Evolutionary conservation across 23 red algal species (phyloP).

Genomic region (Gracilaria gracilis): DNA sequence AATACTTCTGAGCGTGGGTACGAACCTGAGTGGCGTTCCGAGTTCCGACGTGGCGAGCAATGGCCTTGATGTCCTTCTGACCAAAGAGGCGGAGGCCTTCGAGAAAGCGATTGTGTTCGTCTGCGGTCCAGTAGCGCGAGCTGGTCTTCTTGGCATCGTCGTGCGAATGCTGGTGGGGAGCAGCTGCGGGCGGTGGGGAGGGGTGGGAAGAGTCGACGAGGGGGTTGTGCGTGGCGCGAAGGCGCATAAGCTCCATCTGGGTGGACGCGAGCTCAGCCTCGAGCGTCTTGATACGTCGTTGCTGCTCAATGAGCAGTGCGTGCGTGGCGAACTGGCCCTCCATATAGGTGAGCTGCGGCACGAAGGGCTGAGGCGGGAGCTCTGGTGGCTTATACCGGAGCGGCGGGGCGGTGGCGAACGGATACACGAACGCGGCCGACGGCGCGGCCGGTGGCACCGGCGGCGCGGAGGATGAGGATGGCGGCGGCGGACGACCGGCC

Average conservation of each 20-base stretch:
- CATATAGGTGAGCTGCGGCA: conserved; percentile 65
- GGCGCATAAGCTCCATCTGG: conserved; percentile 70
- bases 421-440: conserved; percentile 27
- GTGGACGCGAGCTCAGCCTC: conserved; percentile 71
- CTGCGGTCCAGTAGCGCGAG: conserved; percentile 93
- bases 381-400: conserved; percentile 19
- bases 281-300: conserved; percentile 63
- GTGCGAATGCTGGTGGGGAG: conserved; percentile 23
- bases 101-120: conserved; percentile 93
- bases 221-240: conserved; percentile 37
- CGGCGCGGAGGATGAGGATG: conserved; percentile 35
- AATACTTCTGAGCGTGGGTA: conserved; percentile 98
- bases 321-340: conserved; percentile 71
- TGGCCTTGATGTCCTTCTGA: conserved; percentile 89
- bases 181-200: neutral
- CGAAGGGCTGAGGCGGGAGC: conserved; percentile 32
- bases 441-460: conserved; percentile 24
- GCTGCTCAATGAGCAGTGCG: conserved; percentile 70
- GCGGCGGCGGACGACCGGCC: conserved; percentile 35
- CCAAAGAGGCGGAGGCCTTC: conserved; percentile 89
- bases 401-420: neutral
- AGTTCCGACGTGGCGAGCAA: conserved; percentile 87
- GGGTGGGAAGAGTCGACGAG: conserved; percentile 20
- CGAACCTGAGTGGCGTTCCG: conserved; percentile 94
- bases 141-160: conserved; percentile 76